Base-by-base conservation (phyloP, 2,329 filamentous ascomycete genomes). In the Botrytis fragariae region DNA sequence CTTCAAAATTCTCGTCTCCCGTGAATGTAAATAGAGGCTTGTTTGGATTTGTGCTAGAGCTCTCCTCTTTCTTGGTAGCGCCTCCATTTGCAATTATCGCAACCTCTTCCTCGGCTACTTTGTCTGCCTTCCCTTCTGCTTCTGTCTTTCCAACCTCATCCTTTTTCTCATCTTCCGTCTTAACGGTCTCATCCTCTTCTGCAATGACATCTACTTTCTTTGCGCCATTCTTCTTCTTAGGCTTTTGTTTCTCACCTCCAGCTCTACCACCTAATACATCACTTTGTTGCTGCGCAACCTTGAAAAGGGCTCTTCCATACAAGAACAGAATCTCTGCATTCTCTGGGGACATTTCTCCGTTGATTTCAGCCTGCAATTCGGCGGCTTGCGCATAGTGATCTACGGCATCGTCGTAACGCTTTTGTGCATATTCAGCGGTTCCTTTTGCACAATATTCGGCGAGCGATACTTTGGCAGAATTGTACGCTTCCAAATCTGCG, bases 281-380 rank as follows among this genome's bases (percentile, higher is more conserved):
- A 81, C 94, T 98, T 83, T 97, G 97, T 82, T 90, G 91, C 82
- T 98, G 93, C 44, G 95, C 96, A 74, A 98, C 92, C 82, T 95
- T 95, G 87, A 97, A 98, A 32, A 99, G 85, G 73, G 94, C 94
- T 81, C 95, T 93, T 22, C 96, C 96, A 83, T 99, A 99, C 76
- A 94, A 89, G 83, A 97, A 99, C 32, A 98, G 89, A 64, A 99
- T 89, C 81, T 98, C 95, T 69, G 95, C 95, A 79, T 99, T 99
- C 73, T 94, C 91, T 6, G 93, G 90, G 25, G 90, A 90, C 87
- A 97, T 93, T 83, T 98, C 96, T 82, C 95, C 96, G 82, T 98
- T 96, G 82, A 98, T 86, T 82, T 93, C 90, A 73, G 93, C 93
- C 84, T 99, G 96, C 75, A 98, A 88, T 82, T 97, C 93, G 72